A percentile compares a stretch with the other conserved stretches of the same genome.
These are phyloP conservation scores for Boletus sp. DNA, from an alignment of 768 basidiomycete genomes.

Conservation along the genomic window DNA sequence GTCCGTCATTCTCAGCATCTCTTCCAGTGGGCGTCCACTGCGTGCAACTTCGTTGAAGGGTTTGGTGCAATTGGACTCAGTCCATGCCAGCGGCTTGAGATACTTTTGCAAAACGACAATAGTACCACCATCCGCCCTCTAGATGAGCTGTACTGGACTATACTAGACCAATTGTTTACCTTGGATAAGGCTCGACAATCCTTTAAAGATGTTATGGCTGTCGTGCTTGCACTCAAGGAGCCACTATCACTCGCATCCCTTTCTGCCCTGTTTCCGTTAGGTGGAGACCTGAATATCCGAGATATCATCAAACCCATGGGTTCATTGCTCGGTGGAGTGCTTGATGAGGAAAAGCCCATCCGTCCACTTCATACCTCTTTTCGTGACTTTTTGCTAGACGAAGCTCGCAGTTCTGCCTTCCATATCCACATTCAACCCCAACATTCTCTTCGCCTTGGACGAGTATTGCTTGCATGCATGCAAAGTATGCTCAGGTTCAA, in stretches of 20 bases:
- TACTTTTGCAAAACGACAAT: background rate
- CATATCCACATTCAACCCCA: background rate
- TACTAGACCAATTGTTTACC: background rate
- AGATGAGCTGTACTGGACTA: background rate
- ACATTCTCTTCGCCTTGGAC: background rate
- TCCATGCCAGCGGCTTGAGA: background rate
- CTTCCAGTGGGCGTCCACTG: background rate
- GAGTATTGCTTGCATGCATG: slow-evolving; percentile 3
- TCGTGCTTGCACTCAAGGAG: background rate
- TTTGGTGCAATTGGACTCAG: background rate
- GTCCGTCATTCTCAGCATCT: background rate
- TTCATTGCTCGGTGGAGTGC: background rate
- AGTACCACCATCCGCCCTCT: background rate
- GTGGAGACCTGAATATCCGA: background rate
- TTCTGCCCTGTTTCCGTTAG: background rate
- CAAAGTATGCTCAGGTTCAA: slow-evolving; percentile 1
- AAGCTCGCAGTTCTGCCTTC: background rate
- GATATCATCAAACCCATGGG: background rate
- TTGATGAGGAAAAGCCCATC: background rate
- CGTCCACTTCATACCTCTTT: slow-evolving; percentile 1
- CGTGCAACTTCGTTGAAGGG: background rate
- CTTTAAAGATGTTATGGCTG: background rate
- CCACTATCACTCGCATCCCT: background rate
- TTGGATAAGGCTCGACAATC: background rate
- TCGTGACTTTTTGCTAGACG: background rate